Base-by-base conservation (phyloP, 257 asterid species). In the Haberlea rhodopensis region DNA sequence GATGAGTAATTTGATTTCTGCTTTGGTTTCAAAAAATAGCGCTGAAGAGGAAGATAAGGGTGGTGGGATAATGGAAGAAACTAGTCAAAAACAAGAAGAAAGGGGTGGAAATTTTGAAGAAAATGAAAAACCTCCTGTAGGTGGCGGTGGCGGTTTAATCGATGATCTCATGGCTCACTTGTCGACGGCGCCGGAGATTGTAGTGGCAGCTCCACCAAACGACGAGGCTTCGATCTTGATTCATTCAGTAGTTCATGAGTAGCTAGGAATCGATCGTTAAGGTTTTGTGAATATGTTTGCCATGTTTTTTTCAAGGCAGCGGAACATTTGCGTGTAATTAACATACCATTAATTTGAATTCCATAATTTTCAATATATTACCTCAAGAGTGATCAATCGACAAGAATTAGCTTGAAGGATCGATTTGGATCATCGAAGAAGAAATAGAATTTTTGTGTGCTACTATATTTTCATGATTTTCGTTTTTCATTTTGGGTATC, bases 201-300 rank as follows among this genome's bases (percentile, higher is more conserved):
- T 8, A n/a, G 46, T 37, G 46, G 78, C 76, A 56, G 84, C 71
- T 46, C 89, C 88, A 0, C 80, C 74, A 1, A 63, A 85, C 1
- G 96, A 88, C 6, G 96, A 88, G 74, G 95, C 96, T 46, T 88
- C 87, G 58, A 82, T 88, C 1, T 76, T 86, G 68, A 84, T 88
- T 57, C 96, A 88, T 70, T 82, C 91, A 0, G 67, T 88, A 63
- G 86, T 88, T 37, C 96, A 76, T 72, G 96, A 88, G 76, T 88
- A 80, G 73, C 37, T 29, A n/a, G n/a, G n/a, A n/a, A n/a, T n/a
- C n/a, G n/a, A n/a, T n/a, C n/a, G n/a, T n/a, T n/a, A n/a, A n/a
- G n/a, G n/a, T n/a, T n/a, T n/a, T n/a, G n/a, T n/a, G n/a, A n/a
- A n/a, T n/a, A n/a, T n/a, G n/a, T n/a, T n/a, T n/a, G n/a, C 57